A percentile compares a stretch with the other conserved stretches of the same genome.
Evolutionary conservation across 202 grass and related monocot species (phyloP).

Genomic region (Dendrocalamus latiflorus): DNA sequence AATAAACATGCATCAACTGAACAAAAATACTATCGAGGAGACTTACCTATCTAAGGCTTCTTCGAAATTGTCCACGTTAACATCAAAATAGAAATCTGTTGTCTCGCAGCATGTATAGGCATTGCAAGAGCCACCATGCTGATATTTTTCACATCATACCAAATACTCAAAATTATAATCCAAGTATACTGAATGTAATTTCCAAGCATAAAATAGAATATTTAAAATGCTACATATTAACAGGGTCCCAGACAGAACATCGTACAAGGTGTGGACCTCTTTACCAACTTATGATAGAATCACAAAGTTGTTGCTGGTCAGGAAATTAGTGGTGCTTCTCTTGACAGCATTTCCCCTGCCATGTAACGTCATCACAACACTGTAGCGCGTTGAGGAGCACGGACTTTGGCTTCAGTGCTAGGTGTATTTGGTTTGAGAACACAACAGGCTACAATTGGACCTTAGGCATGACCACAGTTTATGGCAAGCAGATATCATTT

Average conservation of each 20-base stretch:
- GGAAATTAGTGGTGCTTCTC: not conserved
- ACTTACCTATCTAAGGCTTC: constrained; percentile 87
- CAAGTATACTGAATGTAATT: constrained; percentile 10
- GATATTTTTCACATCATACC: constrained; percentile 32
- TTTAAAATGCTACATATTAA: not conserved
- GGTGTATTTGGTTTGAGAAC: not conserved
- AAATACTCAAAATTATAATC: constrained; percentile 19
- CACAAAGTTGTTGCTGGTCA: not conserved
- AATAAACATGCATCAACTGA: not conserved
- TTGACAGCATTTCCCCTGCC: not conserved
- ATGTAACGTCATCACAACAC: not conserved
- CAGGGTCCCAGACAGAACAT: not conserved
- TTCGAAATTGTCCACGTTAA: constrained; percentile 76
- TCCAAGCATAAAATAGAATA: constrained; percentile 6
- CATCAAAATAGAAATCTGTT: constrained; percentile 85
- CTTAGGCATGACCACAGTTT: not conserved
- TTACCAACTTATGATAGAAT: not conserved
- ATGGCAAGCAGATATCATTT: not conserved
- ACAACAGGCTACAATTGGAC: not conserved
- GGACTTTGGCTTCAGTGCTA: not conserved
- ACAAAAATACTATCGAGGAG: constrained; percentile 10
- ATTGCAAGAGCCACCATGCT: constrained; percentile 89
- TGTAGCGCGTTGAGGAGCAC: not conserved
- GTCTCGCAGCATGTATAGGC: constrained; percentile 67
- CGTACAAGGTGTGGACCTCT: not conserved